Conservation (phyloP, 192 early-diverging fungal genomes). For the Backusella circina region DNA sequence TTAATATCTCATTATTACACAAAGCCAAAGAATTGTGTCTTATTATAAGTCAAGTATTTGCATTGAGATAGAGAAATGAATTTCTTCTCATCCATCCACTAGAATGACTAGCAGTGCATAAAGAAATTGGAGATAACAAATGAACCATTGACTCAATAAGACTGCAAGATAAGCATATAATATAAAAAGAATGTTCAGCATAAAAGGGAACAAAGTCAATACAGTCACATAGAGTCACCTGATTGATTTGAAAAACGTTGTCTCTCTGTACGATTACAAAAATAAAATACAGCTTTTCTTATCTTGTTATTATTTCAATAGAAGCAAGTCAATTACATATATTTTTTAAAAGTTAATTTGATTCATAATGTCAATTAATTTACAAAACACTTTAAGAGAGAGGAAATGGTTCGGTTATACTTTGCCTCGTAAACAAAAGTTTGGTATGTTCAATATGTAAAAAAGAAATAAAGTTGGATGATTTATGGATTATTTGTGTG, state of each 20-base stretch:
- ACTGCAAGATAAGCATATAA: too few relatives aligned
- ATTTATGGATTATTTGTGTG: neutral
- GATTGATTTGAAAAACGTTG: neutral
- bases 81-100: too few relatives aligned
- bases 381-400: conserved; percentile 2
- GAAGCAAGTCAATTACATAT: neutral
- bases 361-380: conserved; percentile 1
- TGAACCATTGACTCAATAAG: too few relatives aligned
- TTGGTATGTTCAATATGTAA: neutral
- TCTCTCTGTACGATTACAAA: neutral
- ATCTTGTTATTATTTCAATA: neutral
- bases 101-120: too few relatives aligned
- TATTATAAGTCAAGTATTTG: too few relatives aligned
- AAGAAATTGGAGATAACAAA: too few relatives aligned
- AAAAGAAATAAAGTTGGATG: neutral
- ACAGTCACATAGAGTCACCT: neutral
- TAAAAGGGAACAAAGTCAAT: neutral
- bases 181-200: neutral
- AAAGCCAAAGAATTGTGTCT: too few relatives aligned
- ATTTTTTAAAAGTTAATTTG: neutral
- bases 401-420: conserved; percentile 1
- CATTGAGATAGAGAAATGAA: too few relatives aligned
- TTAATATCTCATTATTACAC: too few relatives aligned
- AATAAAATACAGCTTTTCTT: neutral
- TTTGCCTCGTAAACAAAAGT: neutral